Evolutionary conservation across 176 grass and related monocot genomes (phyloP).

Genomic region (Leersia perrieri): DNA sequence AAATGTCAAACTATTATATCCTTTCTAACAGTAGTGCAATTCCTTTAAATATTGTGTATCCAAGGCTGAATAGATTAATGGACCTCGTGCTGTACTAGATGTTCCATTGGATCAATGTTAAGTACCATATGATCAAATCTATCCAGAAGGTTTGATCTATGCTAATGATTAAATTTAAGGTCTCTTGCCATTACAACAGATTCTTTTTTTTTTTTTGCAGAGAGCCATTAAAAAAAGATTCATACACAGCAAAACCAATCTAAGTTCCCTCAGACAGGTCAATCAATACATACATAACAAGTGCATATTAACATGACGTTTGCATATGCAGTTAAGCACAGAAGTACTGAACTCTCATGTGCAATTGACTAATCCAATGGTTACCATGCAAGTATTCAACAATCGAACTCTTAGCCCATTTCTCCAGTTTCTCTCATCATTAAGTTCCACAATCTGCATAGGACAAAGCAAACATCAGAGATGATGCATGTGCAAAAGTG

Average conservation of each 20-base stretch:
- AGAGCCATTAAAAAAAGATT: too few relatives aligned
- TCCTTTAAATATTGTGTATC: not conserved
- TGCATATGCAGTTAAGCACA: not conserved
- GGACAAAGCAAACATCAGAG: constrained; percentile 21
- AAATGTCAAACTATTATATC: not conserved
- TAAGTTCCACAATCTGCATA: constrained; percentile 75
- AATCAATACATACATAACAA: not conserved
- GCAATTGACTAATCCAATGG: constrained; percentile 12
- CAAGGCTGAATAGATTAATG: not conserved
- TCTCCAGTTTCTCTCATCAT: constrained; percentile 99
- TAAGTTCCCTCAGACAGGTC: not conserved
- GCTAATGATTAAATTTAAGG: not conserved
- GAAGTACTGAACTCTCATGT: not conserved
- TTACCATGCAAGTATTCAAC: constrained; percentile 83
- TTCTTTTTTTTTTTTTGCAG: too few relatives aligned
- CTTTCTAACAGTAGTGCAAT: not conserved
- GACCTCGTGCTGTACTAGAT: not conserved
- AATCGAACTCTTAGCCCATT: constrained; percentile 84
- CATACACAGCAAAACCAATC: not conserved
- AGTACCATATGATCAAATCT: not conserved
- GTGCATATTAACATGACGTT: constrained; percentile 3
- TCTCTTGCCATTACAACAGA: not conserved
- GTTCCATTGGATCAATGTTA: not conserved
- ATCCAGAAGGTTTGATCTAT: not conserved
- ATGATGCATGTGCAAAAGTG: not conserved